Evolutionary conservation across 176 grass and related monocot genomes (phyloP).

Genomic region (Aegilops tauschii): DNA sequence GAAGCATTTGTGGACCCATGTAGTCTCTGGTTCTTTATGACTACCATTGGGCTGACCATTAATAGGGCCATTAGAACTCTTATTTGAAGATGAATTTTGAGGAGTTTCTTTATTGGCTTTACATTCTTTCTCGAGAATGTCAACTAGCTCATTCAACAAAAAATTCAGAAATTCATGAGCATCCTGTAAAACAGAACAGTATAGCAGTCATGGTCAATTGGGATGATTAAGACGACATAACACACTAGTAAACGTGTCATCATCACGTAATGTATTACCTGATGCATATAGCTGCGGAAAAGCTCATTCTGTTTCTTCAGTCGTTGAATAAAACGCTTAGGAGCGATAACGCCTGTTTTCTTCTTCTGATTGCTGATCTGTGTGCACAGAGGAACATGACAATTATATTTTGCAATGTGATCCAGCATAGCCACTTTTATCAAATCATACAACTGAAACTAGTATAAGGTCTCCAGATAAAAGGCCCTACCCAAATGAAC

Average conservation of each 20-base stretch:
- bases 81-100: slow-evolving; percentile 43
- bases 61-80: slow-evolving; percentile 53
- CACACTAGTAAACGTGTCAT: neutral
- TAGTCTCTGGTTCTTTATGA: slow-evolving; percentile 66
- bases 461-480: neutral
- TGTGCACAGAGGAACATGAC: neutral
- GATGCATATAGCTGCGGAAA: slow-evolving; percentile 98
- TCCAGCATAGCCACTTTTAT: neutral
- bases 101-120: slow-evolving; percentile 47
- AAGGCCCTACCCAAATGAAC: neutral
- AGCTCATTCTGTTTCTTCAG: slow-evolving; percentile 97
- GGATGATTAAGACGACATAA: neutral
- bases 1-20: slow-evolving; percentile 93
- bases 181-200: slow-evolving; percentile 61
- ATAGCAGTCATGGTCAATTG: slow-evolving; percentile 1
- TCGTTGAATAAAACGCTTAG: slow-evolving; percentile 92
- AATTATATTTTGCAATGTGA: slow-evolving; percentile 18
- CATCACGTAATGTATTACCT: slow-evolving; percentile 48
- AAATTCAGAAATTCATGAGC: slow-evolving; percentile 99
- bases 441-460: slow-evolving; percentile 4
- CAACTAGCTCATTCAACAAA: slow-evolving; percentile 94
- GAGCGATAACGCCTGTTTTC: slow-evolving; percentile 94
- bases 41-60: slow-evolving; percentile 60
- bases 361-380: slow-evolving; percentile 99
- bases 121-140: slow-evolving; percentile 93